Evolutionary conservation across 225 moss, liverwort and hornwort species (phyloP).

Genomic region (Rhytidiadelphus loreus): DNA sequence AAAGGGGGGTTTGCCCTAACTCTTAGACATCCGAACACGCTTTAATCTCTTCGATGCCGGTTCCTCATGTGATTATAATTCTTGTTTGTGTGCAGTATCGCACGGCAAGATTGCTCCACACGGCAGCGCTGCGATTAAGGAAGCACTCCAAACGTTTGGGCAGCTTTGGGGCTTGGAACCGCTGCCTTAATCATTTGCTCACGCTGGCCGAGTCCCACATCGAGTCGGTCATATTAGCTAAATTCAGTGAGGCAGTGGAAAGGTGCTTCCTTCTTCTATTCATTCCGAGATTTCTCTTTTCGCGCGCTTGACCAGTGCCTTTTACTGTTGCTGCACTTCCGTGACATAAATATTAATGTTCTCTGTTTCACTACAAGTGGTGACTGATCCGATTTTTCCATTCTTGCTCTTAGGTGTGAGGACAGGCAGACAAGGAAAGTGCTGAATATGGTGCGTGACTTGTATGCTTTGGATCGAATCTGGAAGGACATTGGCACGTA

Average conservation of each 20-base stretch:
- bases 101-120: conserved; percentile 75
- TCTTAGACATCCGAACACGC: not conserved
- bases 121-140: conserved; percentile 61
- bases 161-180: conserved; percentile 81
- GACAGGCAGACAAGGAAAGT: conserved; percentile 53
- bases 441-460: conserved; percentile 56
- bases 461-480: conserved; percentile 76
- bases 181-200: conserved; percentile 73
- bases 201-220: conserved; percentile 80
- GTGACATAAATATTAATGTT: not conserved
- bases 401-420: conserved; percentile 35
- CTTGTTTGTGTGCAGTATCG: conserved; percentile 43
- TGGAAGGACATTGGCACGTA: conserved; percentile 88
- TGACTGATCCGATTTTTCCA: not conserved
- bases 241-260: conserved; percentile 58
- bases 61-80: not conserved
- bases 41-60: not conserved
- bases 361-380: not conserved
- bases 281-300: not conserved
- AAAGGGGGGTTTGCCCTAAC: not conserved
- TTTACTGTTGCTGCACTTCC: not conserved
- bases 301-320: not conserved
- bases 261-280: conserved; percentile 10
- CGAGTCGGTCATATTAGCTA: conserved; percentile 72
- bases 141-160: conserved; percentile 77